Evolutionary conservation across 345 rosid species (phyloP), one percentile per base, ranked within the genome.

Genomic region (Syzygium jambos): DNA sequence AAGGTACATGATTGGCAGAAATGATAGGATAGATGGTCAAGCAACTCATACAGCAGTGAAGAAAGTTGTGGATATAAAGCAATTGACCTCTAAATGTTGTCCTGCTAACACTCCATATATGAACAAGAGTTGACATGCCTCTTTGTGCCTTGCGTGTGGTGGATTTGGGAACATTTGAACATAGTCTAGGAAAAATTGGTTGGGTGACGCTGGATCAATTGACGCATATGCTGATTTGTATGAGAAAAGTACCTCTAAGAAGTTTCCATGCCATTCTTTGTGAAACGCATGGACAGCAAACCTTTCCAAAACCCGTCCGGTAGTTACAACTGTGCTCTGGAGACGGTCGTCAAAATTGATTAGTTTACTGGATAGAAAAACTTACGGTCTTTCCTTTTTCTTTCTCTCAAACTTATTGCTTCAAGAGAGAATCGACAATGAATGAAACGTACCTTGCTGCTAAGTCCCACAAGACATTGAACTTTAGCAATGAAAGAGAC

Each of bases 261-360:
- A 96, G 98, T 89, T 97, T 95, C 98, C 99, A 97, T 51, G 99
- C 99, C 92, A 94, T 91, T 88, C 95, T 94, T 90, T 93, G 97
- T 34, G 98, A 97, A 88, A 92, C 93, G 91, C 94, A 92, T 92
- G 93, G 77, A 94, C 89, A 87, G 99, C 95, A 89, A 89, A 95
- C 54, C 98, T 95, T 93, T 95, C 99, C 57, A 97, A 92, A 59
- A 96, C 43, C 88, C 98, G 93, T 82, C 98, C 91, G 88, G 98
- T 94, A 51, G 99, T 97, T 65, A 94, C 96, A 87, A 95, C 95
- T 25, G 96, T 92, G 15, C 98, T 95, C 98, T 96, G 93, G 84
- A 86, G 46, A 43, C 46, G 7, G 46, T 5, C 46, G 46, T 43
- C 46, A 6, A 43, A 43, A 43, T 43, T 43, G 46, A 43, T 43